Percentiles rank a stretch among this genome's conserved stretches.
Evolutionary conservation across 352 stramenopile species (phyloP).

Genomic region (Globisporangium camurandrum): DNA sequence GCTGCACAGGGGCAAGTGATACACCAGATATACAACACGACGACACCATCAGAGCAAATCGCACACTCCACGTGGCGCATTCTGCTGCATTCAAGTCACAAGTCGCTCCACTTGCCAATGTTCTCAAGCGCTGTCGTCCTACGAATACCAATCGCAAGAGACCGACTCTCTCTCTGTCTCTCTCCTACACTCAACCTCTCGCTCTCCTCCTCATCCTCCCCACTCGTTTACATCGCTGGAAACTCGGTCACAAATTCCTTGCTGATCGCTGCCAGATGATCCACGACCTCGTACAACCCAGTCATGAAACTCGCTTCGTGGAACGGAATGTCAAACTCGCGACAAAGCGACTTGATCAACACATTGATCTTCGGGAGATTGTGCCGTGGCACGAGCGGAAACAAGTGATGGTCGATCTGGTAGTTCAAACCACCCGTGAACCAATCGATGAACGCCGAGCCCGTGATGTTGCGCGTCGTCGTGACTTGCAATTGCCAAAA

Average conservation of each 20-base stretch:
- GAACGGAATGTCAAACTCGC: conserved; percentile 94
- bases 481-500: conserved; percentile 99
- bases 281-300: conserved; percentile 93
- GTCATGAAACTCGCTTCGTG: conserved; percentile 93
- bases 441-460: conserved; percentile 94
- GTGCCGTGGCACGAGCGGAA: conserved; percentile 95
- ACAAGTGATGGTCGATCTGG: conserved; percentile 98
- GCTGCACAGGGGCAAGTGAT: too few relatives aligned
- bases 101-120: too few relatives aligned
- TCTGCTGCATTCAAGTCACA: too few relatives aligned
- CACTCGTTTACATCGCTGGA: conserved; percentile 97
- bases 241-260: conserved; percentile 95
- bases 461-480: conserved; percentile 95
- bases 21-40: too few relatives aligned
- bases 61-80: too few relatives aligned
- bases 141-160: too few relatives aligned
- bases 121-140: too few relatives aligned
- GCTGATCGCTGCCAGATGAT: conserved; percentile 89
- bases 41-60: too few relatives aligned
- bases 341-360: conserved; percentile 95
- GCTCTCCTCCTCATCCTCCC: too few relatives aligned
- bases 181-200: too few relatives aligned
- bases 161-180: too few relatives aligned
- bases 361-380: conserved; percentile 92
- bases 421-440: conserved; percentile 98